A percentile compares a stretch with the other conserved stretches of the same genome.
These are phyloP conservation scores for Panicum hallii DNA, from an alignment of 202 grass and related monocot genomes.

Conservation along the genomic window DNA sequence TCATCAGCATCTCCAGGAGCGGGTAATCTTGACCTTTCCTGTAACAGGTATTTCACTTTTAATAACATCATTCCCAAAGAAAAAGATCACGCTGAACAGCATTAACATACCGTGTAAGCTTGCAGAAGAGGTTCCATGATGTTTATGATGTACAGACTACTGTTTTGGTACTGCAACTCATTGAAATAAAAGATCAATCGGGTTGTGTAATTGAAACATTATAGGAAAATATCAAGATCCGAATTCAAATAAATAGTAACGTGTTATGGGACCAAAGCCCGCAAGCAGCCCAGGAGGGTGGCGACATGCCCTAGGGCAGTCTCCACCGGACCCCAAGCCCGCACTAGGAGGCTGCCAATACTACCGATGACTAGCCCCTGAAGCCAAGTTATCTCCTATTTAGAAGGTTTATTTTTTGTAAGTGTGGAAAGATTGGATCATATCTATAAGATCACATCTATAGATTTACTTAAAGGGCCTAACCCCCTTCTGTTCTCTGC, in stretches of 20 bases:
- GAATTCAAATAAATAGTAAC: constrained; percentile 5
- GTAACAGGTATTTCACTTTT: constrained; percentile 47
- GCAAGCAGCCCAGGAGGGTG: neutral
- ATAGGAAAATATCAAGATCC: constrained; percentile 36
- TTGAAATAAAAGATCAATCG: constrained; percentile 42
- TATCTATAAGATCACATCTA: neutral
- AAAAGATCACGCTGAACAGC: constrained; percentile 27
- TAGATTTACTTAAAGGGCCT: neutral
- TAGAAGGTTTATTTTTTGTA: neutral
- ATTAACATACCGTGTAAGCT: constrained; percentile 87
- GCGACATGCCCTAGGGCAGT: neutral
- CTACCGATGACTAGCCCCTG: neutral
- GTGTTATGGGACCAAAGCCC: neutral
- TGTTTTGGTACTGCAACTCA: constrained; percentile 87
- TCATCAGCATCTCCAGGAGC: constrained; percentile 75
- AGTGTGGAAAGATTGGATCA: neutral
- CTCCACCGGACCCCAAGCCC: neutral
- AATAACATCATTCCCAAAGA: constrained; percentile 30
- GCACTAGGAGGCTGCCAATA: neutral
- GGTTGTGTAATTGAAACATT: constrained; percentile 8
- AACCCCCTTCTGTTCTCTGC: neutral
- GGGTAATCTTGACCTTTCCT: constrained; percentile 89
- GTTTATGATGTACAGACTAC: constrained; percentile 93
- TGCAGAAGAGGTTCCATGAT: constrained; percentile 99
- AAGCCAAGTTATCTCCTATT: neutral